Evolutionary conservation across 139 green algal species (phyloP).

Genomic region (Gonium pectorale): DNA sequence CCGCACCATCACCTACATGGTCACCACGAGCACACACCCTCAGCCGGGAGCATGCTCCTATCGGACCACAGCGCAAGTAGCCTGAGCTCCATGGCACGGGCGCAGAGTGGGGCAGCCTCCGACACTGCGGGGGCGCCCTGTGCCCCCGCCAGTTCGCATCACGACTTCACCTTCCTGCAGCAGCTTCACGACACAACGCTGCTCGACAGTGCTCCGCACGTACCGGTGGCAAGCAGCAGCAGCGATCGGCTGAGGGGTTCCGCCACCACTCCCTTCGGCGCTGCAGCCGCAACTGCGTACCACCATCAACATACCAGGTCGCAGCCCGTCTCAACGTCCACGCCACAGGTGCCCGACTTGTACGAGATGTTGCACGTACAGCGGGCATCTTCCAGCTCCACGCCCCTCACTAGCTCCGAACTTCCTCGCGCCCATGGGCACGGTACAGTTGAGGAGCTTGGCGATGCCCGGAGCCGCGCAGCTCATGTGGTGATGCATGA

Average conservation of each 20-base stretch:
- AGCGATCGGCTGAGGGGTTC: too few species aligned
- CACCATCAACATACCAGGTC: slow-evolving; percentile 17
- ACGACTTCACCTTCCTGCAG: slow-evolving; percentile 28
- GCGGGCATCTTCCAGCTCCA: too few species aligned
- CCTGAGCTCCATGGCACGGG: not conserved
- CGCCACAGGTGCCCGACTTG: not conserved
- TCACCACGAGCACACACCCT: not conserved
- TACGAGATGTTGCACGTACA: too few species aligned
- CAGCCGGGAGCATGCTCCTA: not conserved
- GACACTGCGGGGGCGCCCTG: slow-evolving; percentile 8
- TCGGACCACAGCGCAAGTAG: slow-evolving; percentile 28
- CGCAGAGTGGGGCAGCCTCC: not conserved
- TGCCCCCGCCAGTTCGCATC: not conserved
- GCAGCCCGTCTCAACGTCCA: too few species aligned
- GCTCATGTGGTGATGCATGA: too few species aligned
- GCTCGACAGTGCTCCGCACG: too few species aligned
- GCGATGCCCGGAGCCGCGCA: too few species aligned
- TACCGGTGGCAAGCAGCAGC: too few species aligned
- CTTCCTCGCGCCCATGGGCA: too few species aligned
- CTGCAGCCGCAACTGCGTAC: too few species aligned
- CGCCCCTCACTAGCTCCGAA: too few species aligned
- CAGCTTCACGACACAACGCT: slow-evolving; percentile 7
- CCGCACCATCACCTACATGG: not conserved
- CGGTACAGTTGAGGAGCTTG: too few species aligned
- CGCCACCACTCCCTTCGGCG: not conserved